Conservation (phyloP, 1,139 yeast species). For the Blastobotrys buckinghamii region DNA sequence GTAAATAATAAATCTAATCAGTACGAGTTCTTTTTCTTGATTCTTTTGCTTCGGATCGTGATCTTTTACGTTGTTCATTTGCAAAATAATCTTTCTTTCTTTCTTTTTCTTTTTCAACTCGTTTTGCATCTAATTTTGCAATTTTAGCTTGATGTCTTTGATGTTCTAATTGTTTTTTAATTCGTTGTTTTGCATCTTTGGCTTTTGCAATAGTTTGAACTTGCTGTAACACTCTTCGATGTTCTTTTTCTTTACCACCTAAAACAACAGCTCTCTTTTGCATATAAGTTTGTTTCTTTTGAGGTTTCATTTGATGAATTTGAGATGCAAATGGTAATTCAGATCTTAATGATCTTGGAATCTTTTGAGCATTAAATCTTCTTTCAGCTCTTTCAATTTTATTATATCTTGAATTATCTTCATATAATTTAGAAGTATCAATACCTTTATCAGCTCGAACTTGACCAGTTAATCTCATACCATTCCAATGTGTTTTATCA, state of each 20-base stretch:
- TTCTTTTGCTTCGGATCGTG: conserved; percentile 19
- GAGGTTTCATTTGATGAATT: conserved; percentile 69
- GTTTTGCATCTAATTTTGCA: conserved; percentile 66
- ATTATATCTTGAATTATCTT: conserved; percentile 56
- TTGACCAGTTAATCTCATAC: conserved; percentile 92
- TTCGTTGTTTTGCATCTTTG: conserved; percentile 71
- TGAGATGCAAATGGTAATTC: conserved; percentile 90
- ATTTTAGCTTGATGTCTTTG: conserved; percentile 67
- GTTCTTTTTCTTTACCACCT: conserved; percentile 90
- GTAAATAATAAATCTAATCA: not conserved
- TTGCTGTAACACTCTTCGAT: conserved; percentile 82
- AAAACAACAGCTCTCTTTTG: conserved; percentile 91
- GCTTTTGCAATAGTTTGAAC: conserved; percentile 79
- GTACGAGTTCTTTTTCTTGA: conserved; percentile 1
- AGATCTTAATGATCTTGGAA: conserved; percentile 71
- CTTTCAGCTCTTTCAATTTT: conserved; percentile 86
- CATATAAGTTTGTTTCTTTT: conserved; percentile 74
- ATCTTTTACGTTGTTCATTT: conserved; percentile 65
- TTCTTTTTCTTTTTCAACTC: conserved; percentile 70
- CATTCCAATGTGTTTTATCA: conserved; percentile 85
- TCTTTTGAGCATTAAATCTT: conserved; percentile 77
- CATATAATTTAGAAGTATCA: conserved; percentile 22
- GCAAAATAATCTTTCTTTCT: conserved; percentile 83
- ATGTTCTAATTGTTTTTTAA: conserved; percentile 73
- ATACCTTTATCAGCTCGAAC: conserved; percentile 68